Evolutionary conservation across 176 grass and related monocot species (phyloP).

Genomic region (Areca catechu): DNA sequence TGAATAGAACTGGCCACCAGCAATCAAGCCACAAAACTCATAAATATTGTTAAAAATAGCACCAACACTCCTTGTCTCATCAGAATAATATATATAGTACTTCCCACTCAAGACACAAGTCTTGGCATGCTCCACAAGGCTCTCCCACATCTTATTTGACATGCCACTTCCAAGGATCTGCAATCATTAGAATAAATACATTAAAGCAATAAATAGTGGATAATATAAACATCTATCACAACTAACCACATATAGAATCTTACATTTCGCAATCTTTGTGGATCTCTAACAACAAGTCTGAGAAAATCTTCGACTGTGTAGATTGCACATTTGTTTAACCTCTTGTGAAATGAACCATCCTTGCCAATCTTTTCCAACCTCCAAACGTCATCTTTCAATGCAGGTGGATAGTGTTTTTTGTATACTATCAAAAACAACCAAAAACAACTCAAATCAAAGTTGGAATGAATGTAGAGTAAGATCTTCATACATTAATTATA

Average conservation of each 20-base stretch:
- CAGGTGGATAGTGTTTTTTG: conserved; percentile 23
- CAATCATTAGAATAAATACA: neutral
- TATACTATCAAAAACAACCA: conserved; percentile 5
- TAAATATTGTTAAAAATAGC: conserved; percentile 22
- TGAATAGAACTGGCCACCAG: conserved; percentile 12
- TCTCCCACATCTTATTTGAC: conserved; percentile 23
- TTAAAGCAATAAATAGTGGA: neutral
- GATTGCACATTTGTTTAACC: neutral
- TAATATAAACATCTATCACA: neutral
- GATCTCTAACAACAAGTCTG: conserved; percentile 15
- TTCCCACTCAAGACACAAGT: conserved; percentile 18
- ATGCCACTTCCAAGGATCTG: conserved; percentile 23
- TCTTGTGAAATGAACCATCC: conserved; percentile 20
- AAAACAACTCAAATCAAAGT: neutral
- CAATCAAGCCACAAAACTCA: conserved; percentile 17
- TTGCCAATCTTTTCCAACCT: conserved; percentile 23
- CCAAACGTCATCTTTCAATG: conserved; percentile 19
- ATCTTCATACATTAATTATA: no score
- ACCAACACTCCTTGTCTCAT: conserved; percentile 8
- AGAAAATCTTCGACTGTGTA: conserved; percentile 17
- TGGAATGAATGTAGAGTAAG: no score
- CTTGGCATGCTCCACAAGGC: conserved; percentile 18
- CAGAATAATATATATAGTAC: conserved; percentile 13
- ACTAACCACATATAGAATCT: neutral
- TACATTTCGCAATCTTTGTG: conserved; percentile 15